Conservation (phyloP, 306 rosid species). For the Vachellia pachyceras region DNA sequence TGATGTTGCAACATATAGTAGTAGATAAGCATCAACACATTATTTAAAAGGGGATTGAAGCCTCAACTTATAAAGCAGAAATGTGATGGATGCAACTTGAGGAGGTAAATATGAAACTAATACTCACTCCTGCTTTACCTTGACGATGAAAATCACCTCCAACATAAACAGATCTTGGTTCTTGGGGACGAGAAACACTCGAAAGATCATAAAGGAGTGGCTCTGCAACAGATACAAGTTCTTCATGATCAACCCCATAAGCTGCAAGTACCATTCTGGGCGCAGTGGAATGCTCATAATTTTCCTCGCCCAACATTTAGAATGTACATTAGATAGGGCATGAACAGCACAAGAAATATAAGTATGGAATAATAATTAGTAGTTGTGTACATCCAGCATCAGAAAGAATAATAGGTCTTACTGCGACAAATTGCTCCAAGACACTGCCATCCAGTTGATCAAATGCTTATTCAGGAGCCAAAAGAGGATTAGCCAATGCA, state of each 20-base stretch:
- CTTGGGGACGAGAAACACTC: constrained; percentile 50
- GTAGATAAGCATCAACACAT: constrained; percentile 28
- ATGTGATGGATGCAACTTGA: not conserved
- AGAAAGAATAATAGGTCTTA: constrained; percentile 58
- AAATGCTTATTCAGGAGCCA: constrained; percentile 79
- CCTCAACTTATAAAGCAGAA: not conserved
- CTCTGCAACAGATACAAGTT: constrained; percentile 79
- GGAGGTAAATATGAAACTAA: not conserved
- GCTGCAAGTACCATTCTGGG: constrained; percentile 97
- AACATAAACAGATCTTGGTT: constrained; percentile 79
- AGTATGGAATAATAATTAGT: constrained; percentile 28
- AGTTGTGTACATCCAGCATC: constrained; percentile 11
- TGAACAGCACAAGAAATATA: constrained; percentile 9
- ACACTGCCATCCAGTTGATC: constrained; percentile 66
- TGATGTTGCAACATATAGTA: constrained; percentile 43
- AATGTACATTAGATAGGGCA: constrained; percentile 13
- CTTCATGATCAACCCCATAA: constrained; percentile 89
- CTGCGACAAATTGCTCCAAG: constrained; percentile 83
- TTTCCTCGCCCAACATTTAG: constrained; percentile 41
- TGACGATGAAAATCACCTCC: constrained; percentile 96
- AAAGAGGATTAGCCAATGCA: constrained; percentile 93
- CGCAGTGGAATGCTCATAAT: constrained; percentile 94
- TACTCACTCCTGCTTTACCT: constrained; percentile 75
- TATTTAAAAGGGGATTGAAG: not conserved
- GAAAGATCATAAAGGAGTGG: constrained; percentile 93